Conservation (phyloP, 2,329 filamentous ascomycete genomes). For the Geosmithia putterillii region DNA sequence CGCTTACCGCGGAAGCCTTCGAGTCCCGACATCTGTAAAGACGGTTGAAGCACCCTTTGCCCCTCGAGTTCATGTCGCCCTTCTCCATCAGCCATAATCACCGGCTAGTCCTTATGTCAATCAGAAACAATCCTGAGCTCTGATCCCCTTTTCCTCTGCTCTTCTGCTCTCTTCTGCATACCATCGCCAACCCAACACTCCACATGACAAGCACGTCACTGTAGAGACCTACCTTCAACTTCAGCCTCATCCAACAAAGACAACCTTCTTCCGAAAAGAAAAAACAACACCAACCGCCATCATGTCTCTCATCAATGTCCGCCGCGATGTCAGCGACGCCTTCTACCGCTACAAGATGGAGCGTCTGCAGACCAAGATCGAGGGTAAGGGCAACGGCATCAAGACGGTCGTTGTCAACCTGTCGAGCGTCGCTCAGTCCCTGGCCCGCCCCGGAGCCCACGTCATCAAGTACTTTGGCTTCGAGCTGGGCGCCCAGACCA, state of each 20-base stretch:
- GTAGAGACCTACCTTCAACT: conserved; percentile 4
- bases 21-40: conserved; percentile 79
- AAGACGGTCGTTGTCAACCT: conserved; percentile 97
- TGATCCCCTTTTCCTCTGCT: conserved; percentile 36
- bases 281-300: conserved; percentile 34
- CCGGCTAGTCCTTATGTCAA: conserved; percentile 41
- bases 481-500: conserved; percentile 96
- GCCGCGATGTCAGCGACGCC: conserved; percentile 92
- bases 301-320: conserved; percentile 98
- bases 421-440: conserved; percentile 80
- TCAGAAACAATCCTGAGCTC: conserved; percentile 37
- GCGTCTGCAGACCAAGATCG: conserved; percentile 94
- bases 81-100: conserved; percentile 32
- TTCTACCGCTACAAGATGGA: conserved; percentile 99
- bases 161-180: conserved; percentile 22
- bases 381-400: conserved; percentile 99
- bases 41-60: conserved; percentile 60
- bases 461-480: conserved; percentile 99
- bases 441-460: conserved; percentile 85
- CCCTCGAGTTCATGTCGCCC: conserved; percentile 43
- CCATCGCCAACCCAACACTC: conserved; percentile 19
- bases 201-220: conserved; percentile 25
- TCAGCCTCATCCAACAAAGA: neutral
- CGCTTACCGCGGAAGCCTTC: conserved; percentile 90
- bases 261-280: neutral